These are phyloP conservation scores for Chlorokybus atmophyticus DNA, from an alignment of 139 green algal species.

Conservation along the genomic window DNA sequence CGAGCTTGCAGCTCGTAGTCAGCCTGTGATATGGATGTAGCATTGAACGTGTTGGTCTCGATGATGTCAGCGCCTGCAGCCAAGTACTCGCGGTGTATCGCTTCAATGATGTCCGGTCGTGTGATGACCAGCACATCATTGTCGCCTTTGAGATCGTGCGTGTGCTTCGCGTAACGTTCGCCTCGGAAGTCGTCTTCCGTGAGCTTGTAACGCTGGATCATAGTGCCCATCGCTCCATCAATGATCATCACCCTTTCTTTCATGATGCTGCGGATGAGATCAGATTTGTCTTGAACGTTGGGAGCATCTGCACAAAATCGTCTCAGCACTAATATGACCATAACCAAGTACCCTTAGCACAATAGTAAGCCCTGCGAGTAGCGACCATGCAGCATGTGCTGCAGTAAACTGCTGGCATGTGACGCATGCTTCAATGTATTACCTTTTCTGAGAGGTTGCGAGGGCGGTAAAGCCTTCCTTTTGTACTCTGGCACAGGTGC, in stretches of 20 bases:
- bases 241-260: constrained; percentile 82
- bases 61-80: constrained; percentile 89
- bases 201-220: constrained; percentile 73
- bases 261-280: too few relatives aligned
- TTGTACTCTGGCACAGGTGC: too few relatives aligned
- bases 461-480: too few relatives aligned
- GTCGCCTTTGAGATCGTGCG: constrained; percentile 90
- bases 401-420: too few relatives aligned
- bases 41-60: constrained; percentile 99
- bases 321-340: too few relatives aligned
- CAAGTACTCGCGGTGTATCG: constrained; percentile 86
- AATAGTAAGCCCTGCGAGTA: too few relatives aligned
- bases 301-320: too few relatives aligned
- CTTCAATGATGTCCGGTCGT: constrained; percentile 75
- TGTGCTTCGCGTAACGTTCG: constrained; percentile 51
- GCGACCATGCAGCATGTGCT: too few relatives aligned
- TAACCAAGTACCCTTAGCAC: too few relatives aligned
- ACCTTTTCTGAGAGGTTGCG: too few relatives aligned
- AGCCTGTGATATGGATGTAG: constrained; percentile 73
- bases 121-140: constrained; percentile 95
- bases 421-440: too few relatives aligned
- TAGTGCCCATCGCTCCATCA: constrained; percentile 93
- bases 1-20: constrained; percentile 81
- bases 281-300: too few relatives aligned
- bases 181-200: constrained; percentile 76